A percentile compares a stretch with the other conserved stretches of the same genome.
Evolutionary conservation across 139 green algal genomes (phyloP).

Genomic region (Micractinium conductrix): DNA sequence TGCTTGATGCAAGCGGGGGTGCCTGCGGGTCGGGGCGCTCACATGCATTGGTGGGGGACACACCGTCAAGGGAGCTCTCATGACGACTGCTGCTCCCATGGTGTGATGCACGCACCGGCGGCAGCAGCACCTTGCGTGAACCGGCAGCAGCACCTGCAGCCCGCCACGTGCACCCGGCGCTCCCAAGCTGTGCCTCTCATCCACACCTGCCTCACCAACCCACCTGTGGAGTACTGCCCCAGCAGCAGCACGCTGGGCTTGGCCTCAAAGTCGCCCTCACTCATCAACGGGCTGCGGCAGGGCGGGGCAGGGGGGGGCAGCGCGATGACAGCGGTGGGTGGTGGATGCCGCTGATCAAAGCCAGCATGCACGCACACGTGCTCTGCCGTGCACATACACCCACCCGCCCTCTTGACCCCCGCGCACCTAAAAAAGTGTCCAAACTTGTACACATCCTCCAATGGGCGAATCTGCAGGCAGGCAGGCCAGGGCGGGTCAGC

Average conservation of each 20-base stretch:
- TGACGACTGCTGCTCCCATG: too few relatives aligned
- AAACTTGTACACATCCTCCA: constrained; percentile 96
- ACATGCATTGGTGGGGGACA: too few relatives aligned
- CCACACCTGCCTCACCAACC: too few relatives aligned
- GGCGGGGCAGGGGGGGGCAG: neutral
- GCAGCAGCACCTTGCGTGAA: too few relatives aligned
- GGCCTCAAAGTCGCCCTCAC: constrained; percentile 93
- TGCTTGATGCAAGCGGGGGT: too few relatives aligned
- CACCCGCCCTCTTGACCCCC: neutral
- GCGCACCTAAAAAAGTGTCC: constrained; percentile 83
- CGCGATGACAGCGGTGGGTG: neutral
- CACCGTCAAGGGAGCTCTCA: too few relatives aligned
- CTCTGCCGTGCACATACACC: neutral
- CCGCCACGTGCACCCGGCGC: too few relatives aligned
- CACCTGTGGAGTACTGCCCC: constrained; percentile 95
- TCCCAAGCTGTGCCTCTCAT: too few relatives aligned
- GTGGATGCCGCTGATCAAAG: neutral
- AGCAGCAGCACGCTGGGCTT: constrained; percentile 97
- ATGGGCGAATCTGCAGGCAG: constrained; percentile 70
- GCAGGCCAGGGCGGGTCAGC: neutral
- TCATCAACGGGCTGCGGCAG: constrained; percentile 66
- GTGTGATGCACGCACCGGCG: too few relatives aligned
- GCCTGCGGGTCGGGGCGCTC: too few relatives aligned
- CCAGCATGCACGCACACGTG: neutral
- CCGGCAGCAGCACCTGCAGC: too few relatives aligned